Conservation (phyloP, 1,284 basidiomycete genomes). For the Grifola frondosa region DNA sequence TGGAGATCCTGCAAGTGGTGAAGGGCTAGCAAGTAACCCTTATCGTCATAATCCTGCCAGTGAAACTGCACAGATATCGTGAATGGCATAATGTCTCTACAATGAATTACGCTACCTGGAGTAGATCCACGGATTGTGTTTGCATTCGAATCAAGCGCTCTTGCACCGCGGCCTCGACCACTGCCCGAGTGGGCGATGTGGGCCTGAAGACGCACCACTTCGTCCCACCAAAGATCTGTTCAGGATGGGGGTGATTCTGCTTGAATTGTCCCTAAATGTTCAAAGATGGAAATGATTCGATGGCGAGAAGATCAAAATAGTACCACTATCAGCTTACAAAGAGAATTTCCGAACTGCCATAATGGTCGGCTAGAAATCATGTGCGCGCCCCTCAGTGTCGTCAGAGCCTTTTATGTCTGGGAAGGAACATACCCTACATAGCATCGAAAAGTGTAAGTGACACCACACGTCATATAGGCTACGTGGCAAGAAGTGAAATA, state of each 20-base stretch:
- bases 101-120: conserved; percentile 49
- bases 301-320: neutral
- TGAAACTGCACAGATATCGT: conserved; percentile 56
- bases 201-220: conserved; percentile 80
- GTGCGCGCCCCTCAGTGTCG: neutral
- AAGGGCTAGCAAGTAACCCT: conserved; percentile 64
- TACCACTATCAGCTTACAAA: conserved; percentile 49
- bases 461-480: neutral
- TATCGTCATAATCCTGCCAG: conserved; percentile 78
- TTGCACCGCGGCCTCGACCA: conserved; percentile 63
- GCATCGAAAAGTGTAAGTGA: neutral
- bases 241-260: conserved; percentile 40
- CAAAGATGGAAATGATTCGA: conserved; percentile 7
- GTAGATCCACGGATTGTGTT: conserved; percentile 57
- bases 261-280: conserved; percentile 77
- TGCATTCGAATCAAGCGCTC: conserved; percentile 64
- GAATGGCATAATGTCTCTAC: neutral
- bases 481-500: neutral
- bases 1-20: conserved; percentile 61
- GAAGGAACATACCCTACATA: conserved; percentile 17
- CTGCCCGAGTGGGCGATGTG: conserved; percentile 48
- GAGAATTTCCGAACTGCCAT: conserved; percentile 75
- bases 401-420: neutral
- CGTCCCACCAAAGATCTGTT: conserved; percentile 65
- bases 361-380: conserved; percentile 66